Percentiles rank a stretch among this genome's conserved stretches.
Conservation (phyloP, 768 basidiomycete genomes). For the Boletus coccyginus region DNA sequence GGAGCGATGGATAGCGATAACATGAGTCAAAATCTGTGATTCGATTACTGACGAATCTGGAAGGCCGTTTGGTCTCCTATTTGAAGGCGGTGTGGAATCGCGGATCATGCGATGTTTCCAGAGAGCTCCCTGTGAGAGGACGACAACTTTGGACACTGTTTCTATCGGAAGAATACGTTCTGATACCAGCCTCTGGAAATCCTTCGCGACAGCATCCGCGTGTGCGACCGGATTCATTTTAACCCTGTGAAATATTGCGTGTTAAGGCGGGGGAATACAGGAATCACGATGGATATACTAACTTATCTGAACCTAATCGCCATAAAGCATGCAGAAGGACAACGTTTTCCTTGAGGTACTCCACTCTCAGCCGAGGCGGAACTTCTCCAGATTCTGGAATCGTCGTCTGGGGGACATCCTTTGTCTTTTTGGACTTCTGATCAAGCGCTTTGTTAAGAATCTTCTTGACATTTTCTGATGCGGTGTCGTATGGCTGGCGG, state of each 20-base stretch:
- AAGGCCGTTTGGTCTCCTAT: slow-evolving; percentile 24
- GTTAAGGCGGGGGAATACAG: slow-evolving; percentile 3
- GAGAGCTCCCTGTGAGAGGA: slow-evolving; percentile 75
- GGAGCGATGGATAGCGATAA: slow-evolving; percentile 60
- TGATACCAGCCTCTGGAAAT: slow-evolving; percentile 60
- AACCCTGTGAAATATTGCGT: slow-evolving; percentile 5
- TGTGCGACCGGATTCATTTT: slow-evolving; percentile 50
- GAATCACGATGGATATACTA: slow-evolving; percentile 20
- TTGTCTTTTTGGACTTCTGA: slow-evolving; percentile 47
- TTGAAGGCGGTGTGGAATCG: slow-evolving; percentile 34
- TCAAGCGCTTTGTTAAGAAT: slow-evolving; percentile 67
- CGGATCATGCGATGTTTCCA: slow-evolving; percentile 84
- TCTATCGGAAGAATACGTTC: slow-evolving; percentile 74
- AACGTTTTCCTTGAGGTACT: slow-evolving; percentile 68
- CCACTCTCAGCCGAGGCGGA: slow-evolving; percentile 53
- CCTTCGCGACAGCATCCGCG: slow-evolving; percentile 46
- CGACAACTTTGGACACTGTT: slow-evolving; percentile 68
- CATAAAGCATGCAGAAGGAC: slow-evolving; percentile 77
- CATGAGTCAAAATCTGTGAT: slow-evolving; percentile 61
- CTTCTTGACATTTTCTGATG: slow-evolving; percentile 77
- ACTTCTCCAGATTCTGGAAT: slow-evolving; percentile 31
- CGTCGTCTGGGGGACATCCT: slow-evolving; percentile 36
- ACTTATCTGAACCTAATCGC: slow-evolving; percentile 58
- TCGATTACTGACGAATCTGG: slow-evolving; percentile 46
- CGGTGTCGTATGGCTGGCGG: slow-evolving; percentile 80